Percentiles rank a stretch among this genome's conserved stretches.
phyloP scores from a whole-genome alignment of 169 alveolate genomes.

The Besnoitia besnoiti region DNA sequence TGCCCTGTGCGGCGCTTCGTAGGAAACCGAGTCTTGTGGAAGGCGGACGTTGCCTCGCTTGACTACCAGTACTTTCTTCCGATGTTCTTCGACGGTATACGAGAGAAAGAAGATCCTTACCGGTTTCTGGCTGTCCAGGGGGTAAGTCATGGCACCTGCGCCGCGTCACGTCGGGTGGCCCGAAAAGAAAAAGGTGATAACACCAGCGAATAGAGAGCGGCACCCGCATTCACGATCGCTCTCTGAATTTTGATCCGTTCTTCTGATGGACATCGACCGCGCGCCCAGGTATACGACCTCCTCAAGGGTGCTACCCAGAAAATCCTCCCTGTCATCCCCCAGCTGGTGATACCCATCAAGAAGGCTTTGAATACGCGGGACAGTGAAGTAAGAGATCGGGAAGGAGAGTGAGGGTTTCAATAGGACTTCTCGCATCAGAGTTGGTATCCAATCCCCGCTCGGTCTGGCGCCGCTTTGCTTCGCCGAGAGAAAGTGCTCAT shows the following conservation, averaged over 20 bases:
- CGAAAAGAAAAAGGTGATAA: too few relatives aligned
- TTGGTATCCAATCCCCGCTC: too few relatives aligned
- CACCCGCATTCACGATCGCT: too few relatives aligned
- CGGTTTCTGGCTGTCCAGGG: slow-evolving; percentile 88
- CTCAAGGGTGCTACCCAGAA: slow-evolving; percentile 86
- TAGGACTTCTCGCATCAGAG: too few relatives aligned
- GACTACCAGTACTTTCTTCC: slow-evolving; percentile 94
- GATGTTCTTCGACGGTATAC: slow-evolving; percentile 93
- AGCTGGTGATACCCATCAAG: slow-evolving; percentile 91
- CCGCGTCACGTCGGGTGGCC: too few relatives aligned
- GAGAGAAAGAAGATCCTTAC: slow-evolving; percentile 92
- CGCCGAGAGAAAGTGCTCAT: too few relatives aligned
- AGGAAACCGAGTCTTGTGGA: slow-evolving; percentile 85
- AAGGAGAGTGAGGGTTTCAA: too few relatives aligned
- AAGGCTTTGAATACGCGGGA: slow-evolving; percentile 93
- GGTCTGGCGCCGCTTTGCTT: too few relatives aligned
- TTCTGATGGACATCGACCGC: too few relatives aligned
- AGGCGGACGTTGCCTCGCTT: slow-evolving; percentile 84
- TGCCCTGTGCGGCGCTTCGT: too few relatives aligned
- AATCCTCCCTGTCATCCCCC: slow-evolving; percentile 92
- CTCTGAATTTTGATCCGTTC: too few relatives aligned
- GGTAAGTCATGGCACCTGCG: slow-evolving; percentile 63
- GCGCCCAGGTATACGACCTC: slow-evolving; percentile 77
- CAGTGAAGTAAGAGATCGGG: slow-evolving; percentile 82
- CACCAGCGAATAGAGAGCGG: too few relatives aligned